Evolutionary conservation across 2,329 filamentous ascomycete species (phyloP), one percentile per base, ranked within the genome.

Genomic region (Colletotrichum abscissum): DNA sequence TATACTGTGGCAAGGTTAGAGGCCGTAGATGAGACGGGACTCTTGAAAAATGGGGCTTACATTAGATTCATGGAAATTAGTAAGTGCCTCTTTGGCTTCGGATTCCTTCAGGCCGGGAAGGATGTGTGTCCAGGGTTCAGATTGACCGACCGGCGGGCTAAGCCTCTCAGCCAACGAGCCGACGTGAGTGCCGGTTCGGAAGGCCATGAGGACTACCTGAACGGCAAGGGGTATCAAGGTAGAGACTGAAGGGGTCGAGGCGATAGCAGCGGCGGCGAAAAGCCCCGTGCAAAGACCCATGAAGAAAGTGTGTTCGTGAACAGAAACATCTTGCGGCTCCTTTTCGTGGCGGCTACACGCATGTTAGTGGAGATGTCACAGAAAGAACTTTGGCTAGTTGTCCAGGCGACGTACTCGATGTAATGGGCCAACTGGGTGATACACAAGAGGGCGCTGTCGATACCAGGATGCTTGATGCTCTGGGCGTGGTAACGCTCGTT

Each of bases 231-330:
- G 88, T 26, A 93, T 84, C 46, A 94, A 83, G 59, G 90, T 86
- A 22, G 88, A 89, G 60, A 93, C 83, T 6, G 90, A 91, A 72
- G 88, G 88, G 38, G 92, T 88, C 26, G 89, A 91, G 14, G 91
- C 89, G 69, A 93, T 88, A 19, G 91, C 92, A 14, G 89, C 85
- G n/a, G 90, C 92, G n/a, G 92, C 91, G 77, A 94, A 89, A 26
- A 92, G 85, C 64, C 92, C 92, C 54, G 91, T 92, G 84, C 92
- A 93, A 56, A 94, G 87, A 71, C 91, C 92, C 33, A 93, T 86
- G 28, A 92, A 84, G 78, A 88, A 84, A 16, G 86, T 88, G 82
- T 90, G 81, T 78, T 85, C 78, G 79, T 86, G 80, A 77, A 83
- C 74, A 78, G 88, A 79, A 81, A 84, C 81, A 87, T 90, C 84